Evolutionary conservation across 1,139 yeast species (phyloP).

Genomic region (Geotrichum australiense): DNA sequence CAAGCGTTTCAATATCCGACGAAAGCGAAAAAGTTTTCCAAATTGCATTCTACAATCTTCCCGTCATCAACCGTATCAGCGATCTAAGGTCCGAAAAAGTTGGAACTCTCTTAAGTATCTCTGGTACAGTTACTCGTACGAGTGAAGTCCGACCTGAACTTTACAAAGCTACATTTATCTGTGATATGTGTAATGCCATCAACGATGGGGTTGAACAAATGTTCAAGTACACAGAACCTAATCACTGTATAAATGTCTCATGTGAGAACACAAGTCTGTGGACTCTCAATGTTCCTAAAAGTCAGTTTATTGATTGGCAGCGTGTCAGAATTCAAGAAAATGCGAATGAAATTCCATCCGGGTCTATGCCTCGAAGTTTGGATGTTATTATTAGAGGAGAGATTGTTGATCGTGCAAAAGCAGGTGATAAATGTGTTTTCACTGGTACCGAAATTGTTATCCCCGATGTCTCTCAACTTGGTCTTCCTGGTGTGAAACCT

Average conservation of each 20-base stretch:
- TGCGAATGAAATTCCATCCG: slow-evolving; percentile 93
- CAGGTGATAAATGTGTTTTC: slow-evolving; percentile 93
- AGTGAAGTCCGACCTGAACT: slow-evolving; percentile 97
- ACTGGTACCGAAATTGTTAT: slow-evolving; percentile 95
- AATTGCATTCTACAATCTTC: slow-evolving; percentile 82
- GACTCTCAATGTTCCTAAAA: slow-evolving; percentile 76
- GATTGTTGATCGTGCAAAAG: slow-evolving; percentile 92
- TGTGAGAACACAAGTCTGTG: slow-evolving; percentile 85
- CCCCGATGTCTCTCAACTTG: slow-evolving; percentile 91
- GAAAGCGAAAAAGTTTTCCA: slow-evolving; percentile 73
- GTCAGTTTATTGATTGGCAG: slow-evolving; percentile 95
- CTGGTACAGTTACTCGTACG: slow-evolving; percentile 95
- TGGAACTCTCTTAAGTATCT: slow-evolving; percentile 76
- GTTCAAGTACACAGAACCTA: slow-evolving; percentile 92
- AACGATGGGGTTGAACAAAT: slow-evolving; percentile 90
- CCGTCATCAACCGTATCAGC: slow-evolving; percentile 76
- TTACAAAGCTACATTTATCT: slow-evolving; percentile 77
- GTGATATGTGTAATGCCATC: slow-evolving; percentile 81
- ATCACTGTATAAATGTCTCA: slow-evolving; percentile 77
- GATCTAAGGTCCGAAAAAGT: slow-evolving; percentile 86
- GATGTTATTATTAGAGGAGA: slow-evolving; percentile 94
- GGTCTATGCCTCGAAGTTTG: slow-evolving; percentile 96
- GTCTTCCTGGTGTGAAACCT: slow-evolving; percentile 95
- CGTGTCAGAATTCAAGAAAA: slow-evolving; percentile 93
- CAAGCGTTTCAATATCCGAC: slow-evolving; percentile 32